Base-by-base conservation (phyloP, 148 eudicot genomes). In the Pharnaceum exiguum region DNA sequence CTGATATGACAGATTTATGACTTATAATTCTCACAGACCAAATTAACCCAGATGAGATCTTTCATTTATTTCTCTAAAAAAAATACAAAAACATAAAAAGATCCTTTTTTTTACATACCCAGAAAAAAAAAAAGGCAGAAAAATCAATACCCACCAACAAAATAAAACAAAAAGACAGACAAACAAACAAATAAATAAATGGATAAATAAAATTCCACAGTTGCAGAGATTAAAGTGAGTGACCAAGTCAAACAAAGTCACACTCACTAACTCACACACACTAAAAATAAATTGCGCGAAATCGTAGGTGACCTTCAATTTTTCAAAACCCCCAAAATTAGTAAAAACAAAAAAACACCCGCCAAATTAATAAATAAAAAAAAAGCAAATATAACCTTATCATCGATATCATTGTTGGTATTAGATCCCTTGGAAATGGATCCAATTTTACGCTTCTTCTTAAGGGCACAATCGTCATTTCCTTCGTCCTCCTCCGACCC, bases 401-500 rank as follows among this genome's bases (percentile, higher is more conserved):
- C 71, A 44, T 28, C 51, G 43, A 22, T 29, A 2, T 37, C n/a
- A 15, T 28, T 52, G n/a, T n/a, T n/a, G n/a, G n/a, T n/a, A 2
- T 33, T 66, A 78, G 79, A 78, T 78, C 83, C 76, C 26, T 31
- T 51, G 7, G 65, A 51, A 62, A 71, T 68, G 3, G 73, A 65
- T 15, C 44, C 71, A 68, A 78, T 58, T 36, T 60, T 78, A 30
- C 77, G 46, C 74, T 75, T 78, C 59, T 51, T 65, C 13, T 52
- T 43, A 2, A 51, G 40, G 16, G 24, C 10, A 28, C 10, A 47
- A n/a, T 42, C 74, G 23, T 39, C 73, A 16, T 58, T 45, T 46
- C 1, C 49, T 60, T 0, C 24, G 48, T 0, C 45, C 33, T 1
- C 23, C 60, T 52, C 66, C 16, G 67, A 60, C 24, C 50, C 71